These are phyloP conservation scores for Coemansia sp. DNA, from an alignment of 192 early-diverging fungal species.

Conservation along the genomic window DNA sequence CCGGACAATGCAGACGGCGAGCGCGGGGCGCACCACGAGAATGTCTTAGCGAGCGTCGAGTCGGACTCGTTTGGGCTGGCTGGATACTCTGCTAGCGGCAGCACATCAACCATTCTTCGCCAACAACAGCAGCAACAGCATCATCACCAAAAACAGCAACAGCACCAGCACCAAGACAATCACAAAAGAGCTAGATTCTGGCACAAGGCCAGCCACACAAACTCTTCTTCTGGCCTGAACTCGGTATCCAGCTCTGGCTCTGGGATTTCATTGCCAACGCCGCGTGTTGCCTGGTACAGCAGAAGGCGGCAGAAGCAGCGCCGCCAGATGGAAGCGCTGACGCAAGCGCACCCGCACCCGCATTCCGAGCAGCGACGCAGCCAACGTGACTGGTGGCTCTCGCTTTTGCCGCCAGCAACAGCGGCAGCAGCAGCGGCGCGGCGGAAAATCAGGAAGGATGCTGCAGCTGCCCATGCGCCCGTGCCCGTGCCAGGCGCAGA, in stretches of 20 bases:
- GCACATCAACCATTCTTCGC: constrained; percentile 42
- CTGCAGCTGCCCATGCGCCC: background rate
- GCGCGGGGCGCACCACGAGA: background rate
- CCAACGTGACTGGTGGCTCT: constrained; percentile 2
- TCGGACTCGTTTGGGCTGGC: constrained; percentile 26
- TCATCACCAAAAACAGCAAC: background rate
- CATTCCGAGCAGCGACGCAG: background rate
- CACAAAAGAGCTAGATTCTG: background rate
- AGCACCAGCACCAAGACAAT: background rate
- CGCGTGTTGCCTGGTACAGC: background rate
- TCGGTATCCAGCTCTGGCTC: background rate
- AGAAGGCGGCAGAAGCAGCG: constrained; percentile 6
- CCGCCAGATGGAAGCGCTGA: background rate
- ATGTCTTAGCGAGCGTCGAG: constrained; percentile 8
- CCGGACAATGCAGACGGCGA: constrained; percentile 5
- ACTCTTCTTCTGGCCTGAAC: background rate
- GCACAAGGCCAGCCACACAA: background rate
- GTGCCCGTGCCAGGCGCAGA: background rate
- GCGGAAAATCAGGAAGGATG: background rate
- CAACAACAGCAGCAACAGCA: background rate
- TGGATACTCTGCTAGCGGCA: constrained; percentile 26
- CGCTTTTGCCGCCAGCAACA: background rate
- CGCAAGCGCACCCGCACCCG: background rate
- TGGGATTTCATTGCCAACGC: background rate
- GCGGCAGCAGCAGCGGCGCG: background rate